Conservation (phyloP, 139 green algal genomes). For the Chlorella sorokiniana region DNA sequence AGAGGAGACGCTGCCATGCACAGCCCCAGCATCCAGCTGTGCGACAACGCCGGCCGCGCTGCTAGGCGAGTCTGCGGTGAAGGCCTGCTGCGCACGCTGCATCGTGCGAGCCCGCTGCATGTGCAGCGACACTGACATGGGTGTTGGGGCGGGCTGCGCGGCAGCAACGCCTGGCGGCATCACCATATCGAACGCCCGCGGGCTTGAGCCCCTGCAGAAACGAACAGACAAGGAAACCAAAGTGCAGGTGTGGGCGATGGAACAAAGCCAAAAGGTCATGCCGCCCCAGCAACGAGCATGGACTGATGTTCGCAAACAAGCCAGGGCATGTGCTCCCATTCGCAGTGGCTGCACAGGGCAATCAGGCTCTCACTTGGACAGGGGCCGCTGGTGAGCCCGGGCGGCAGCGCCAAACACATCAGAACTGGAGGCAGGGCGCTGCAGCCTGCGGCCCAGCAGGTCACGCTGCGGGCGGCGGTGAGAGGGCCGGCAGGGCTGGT, state of each 20-base stretch:
- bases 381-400: background rate
- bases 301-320: too few species aligned
- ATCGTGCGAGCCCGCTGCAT: slow-evolving; percentile 5
- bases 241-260: too few species aligned
- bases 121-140: slow-evolving; percentile 8
- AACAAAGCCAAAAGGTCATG: background rate
- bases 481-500: background rate
- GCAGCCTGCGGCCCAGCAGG: slow-evolving; percentile 29
- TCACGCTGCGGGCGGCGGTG: background rate
- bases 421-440: background rate
- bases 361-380: background rate
- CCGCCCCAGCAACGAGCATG: too few species aligned
- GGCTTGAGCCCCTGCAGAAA: background rate
- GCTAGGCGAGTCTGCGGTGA: too few species aligned
- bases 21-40: too few species aligned
- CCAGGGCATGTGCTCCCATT: too few species aligned
- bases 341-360: too few species aligned
- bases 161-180: background rate
- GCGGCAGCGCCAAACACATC: background rate
- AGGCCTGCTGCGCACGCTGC: background rate
- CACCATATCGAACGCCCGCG: too few species aligned
- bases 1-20: too few species aligned
- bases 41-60: too few species aligned
- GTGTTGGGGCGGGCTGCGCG: background rate
- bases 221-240: background rate